Base-by-base conservation (phyloP, 2,329 filamentous ascomycete genomes). In the Tolypocladium endophyticum region DNA sequence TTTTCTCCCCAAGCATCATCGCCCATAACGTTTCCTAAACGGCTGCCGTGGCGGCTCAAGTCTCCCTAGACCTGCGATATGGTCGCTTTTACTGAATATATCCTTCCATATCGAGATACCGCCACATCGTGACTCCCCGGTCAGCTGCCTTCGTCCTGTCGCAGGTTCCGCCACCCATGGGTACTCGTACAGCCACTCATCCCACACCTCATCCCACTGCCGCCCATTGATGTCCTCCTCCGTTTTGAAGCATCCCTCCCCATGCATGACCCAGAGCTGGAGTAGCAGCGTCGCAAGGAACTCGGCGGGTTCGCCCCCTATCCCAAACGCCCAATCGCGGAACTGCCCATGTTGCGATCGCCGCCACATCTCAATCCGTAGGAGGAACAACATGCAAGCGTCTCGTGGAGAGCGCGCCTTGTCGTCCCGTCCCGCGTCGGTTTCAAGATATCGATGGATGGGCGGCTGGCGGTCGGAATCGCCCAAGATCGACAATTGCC, bases 181-280 rank as follows among this genome's bases (percentile, higher is more conserved):
- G 30, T 53, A 23, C 30, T 53, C 30, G 25, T 63, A 59, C 50
- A 70, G 23, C 72, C 70, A 73, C 39, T 60, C 41, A 16, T 69
- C 64, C 71, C 71, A 73, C 8, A 66, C 52, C 14, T 58, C 50
- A 30, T 70, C 64, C 64, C 66, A 69, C 8, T 55, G 35, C 7
- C 62, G 39, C 6, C 62, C 61, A 12, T 47, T 11, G 7, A 54
- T 30, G 1, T 62, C 36, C 11, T 58, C 55, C 1, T 61, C 57
- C 33, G 54, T 56, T 3, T 45, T 41, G 23, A 68, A 62, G 52
- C 68, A 33, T 53, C 4, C 50, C 9, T 53, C 50, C 20, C 30
- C 14, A 30, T 53, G 18, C 50, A 53, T 53, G 14, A 53, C 50
- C 50, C 50, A 53, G 18, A 53, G 50, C 50, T 53, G 50, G 28